Base-by-base conservation (phyloP, 2,329 filamentous ascomycete species). In the Verticillium tricorpus region DNA sequence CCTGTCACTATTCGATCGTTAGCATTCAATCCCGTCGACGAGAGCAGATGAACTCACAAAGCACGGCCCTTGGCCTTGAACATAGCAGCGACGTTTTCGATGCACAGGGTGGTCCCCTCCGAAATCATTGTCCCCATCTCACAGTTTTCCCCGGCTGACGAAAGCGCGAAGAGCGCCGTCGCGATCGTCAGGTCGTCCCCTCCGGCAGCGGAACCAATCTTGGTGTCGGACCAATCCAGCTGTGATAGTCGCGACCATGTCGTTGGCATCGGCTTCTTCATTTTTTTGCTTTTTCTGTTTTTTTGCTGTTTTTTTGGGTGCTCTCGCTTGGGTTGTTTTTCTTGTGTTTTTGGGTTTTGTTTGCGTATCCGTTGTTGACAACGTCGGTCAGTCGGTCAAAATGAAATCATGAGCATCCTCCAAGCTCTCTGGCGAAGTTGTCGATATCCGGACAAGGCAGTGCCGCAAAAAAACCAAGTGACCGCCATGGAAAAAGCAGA, bases 91-190 rank as follows among this genome's bases (percentile, higher is more conserved):
- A 52, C 63, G 35, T 68, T 66, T 2, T 61, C 65, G 25, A 59
- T 58, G 56, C 66, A 67, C 55, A 65, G 55, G 4, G 66, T 61
- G 6, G 62, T 66, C 14, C 66, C 63, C 2, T 63, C 62, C 31
- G 66, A 59, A n/a, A 66, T 64, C 28, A 68, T 56, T n/a, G 62
- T 64, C 7, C 65, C 65, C 61, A 65, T 66, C 61, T 67, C 67
- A 52, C 58, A 50, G 11, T 52, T 58, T 50, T 62, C 60, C 11
- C 58, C 22, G 56, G 60, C 56, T 12, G 60, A 55, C 50, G 61
- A 57, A 37, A 69, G 60, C 22, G 58, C 60, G 22, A 62, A 63
- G 5, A 68, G 61, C 31, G 63, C 59, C 25, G 62, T 58, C 7
- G 64, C 65, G 61, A 69, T 63, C 45, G 60, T 62, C 11, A 67